These are phyloP conservation scores for Fusarium illudens DNA, from an alignment of 2,329 filamentous ascomycete species.

Conservation along the genomic window DNA sequence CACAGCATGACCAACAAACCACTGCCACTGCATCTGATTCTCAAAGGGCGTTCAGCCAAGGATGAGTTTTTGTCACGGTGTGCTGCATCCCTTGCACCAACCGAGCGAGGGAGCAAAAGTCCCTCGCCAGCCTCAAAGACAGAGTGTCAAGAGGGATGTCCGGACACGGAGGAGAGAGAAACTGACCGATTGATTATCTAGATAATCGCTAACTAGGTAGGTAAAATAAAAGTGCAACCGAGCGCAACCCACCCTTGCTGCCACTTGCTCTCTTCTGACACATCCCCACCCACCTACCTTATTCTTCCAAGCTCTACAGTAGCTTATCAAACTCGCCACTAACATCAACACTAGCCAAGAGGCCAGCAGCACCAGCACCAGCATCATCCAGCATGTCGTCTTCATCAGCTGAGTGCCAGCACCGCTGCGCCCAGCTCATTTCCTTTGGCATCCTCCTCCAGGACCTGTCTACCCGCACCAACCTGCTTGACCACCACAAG, in stretches of 20 bases:
- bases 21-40: not conserved
- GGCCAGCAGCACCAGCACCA: not conserved
- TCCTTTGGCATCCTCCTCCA: slow-evolving; percentile 50
- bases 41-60: not conserved
- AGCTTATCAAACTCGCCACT: slow-evolving; percentile 20
- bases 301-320: not conserved
- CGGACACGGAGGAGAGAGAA: not conserved
- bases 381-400: slow-evolving; percentile 24
- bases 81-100: not conserved
- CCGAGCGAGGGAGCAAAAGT: too few species aligned
- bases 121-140: not conserved
- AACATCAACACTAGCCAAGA: slow-evolving; percentile 12
- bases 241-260: slow-evolving; percentile 1
- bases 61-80: not conserved
- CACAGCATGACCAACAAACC: not conserved
- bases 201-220: slow-evolving; percentile 21
- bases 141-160: not conserved
- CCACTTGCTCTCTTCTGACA: not conserved
- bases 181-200: slow-evolving; percentile 14
- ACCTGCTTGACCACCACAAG: slow-evolving; percentile 25
- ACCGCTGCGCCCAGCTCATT: slow-evolving; percentile 47
- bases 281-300: slow-evolving; percentile 15
- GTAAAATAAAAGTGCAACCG: not conserved
- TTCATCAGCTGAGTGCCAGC: slow-evolving; percentile 41
- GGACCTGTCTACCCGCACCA: slow-evolving; percentile 44